phyloP scores from a whole-genome alignment of 441 rosid species.

The Bruguiera hainesii region DNA sequence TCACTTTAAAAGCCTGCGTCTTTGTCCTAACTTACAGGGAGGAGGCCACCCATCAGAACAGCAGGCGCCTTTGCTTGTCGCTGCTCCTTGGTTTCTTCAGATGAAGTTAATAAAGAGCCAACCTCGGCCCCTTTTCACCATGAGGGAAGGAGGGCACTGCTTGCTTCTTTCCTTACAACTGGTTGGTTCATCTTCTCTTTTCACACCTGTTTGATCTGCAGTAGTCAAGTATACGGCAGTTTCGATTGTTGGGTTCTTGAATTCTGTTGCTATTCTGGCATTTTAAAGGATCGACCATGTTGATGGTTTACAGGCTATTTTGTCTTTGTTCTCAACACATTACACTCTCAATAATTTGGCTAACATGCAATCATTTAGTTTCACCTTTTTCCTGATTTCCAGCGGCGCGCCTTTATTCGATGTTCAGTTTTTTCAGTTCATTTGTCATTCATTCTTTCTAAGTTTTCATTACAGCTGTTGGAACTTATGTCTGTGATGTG shows the following conservation, averaged over 20 bases:
- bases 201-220: not conserved
- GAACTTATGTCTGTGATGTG: constrained; percentile 37
- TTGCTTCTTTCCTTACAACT: constrained; percentile 52
- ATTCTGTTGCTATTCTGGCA: not conserved
- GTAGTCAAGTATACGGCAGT: not conserved
- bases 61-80: constrained; percentile 26
- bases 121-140: constrained; percentile 23
- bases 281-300: no score
- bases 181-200: constrained; percentile 35
- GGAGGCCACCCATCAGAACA: constrained; percentile 23
- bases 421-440: not conserved
- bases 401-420: not conserved
- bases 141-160: constrained; percentile 55
- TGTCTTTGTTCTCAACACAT: not conserved
- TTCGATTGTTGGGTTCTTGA: constrained; percentile 14
- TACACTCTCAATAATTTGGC: not conserved
- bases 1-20: not conserved
- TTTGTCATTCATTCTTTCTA: not conserved
- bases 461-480: constrained; percentile 47
- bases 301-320: not conserved
- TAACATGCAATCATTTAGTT: not conserved
- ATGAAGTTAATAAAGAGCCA: constrained; percentile 29
- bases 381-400: not conserved
- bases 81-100: constrained; percentile 43
- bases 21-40: constrained; percentile 34